Evolutionary conservation across 768 basidiomycete genomes (phyloP).

Genomic region (Candolleomyces aberdarensis): DNA sequence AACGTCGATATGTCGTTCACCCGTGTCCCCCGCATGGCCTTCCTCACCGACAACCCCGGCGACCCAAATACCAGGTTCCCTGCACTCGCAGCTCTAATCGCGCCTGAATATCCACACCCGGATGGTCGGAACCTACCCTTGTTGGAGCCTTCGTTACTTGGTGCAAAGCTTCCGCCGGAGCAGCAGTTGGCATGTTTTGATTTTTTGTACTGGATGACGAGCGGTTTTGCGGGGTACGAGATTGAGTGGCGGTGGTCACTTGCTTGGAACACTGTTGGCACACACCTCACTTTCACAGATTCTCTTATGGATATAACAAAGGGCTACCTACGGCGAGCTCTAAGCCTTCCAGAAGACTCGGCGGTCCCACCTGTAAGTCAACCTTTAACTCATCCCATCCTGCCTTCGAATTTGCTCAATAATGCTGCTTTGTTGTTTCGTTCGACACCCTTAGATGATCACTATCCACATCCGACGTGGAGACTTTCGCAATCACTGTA

Average conservation of each 20-base stretch:
- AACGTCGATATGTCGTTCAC: not conserved
- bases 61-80: not conserved
- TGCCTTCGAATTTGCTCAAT: not conserved
- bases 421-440: not conserved
- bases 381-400: too few species aligned
- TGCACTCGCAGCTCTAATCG: not conserved
- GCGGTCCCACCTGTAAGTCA: not conserved
- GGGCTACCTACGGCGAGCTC: not conserved
- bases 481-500: not conserved
- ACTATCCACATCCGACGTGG: not conserved
- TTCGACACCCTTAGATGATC: not conserved
- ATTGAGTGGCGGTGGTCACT: not conserved
- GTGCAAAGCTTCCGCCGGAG: not conserved
- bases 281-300: not conserved
- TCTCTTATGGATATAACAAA: not conserved
- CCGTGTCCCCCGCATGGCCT: not conserved
- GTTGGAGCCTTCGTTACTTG: not conserved
- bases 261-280: not conserved
- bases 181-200: slow-evolving; percentile 6
- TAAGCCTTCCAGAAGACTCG: not conserved
- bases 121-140: not conserved
- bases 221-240: not conserved
- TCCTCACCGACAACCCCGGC: not conserved
- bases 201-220: slow-evolving; percentile 2
- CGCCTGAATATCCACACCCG: not conserved